Base-by-base conservation (phyloP, 2,329 filamentous ascomycete species). In the Apiospora kogelbergensis region DNA sequence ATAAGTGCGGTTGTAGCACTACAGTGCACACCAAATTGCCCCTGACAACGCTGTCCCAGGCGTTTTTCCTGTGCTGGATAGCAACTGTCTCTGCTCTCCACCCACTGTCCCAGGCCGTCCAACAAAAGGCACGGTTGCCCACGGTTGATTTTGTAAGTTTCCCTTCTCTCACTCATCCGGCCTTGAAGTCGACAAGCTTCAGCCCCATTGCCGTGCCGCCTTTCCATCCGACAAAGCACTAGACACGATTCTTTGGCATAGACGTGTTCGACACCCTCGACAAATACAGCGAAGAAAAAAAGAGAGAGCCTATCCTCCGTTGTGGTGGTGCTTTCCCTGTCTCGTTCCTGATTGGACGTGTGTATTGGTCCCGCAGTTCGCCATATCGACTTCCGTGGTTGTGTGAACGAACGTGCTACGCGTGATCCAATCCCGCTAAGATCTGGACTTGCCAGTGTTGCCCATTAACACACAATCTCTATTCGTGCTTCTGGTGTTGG, bases 111-210 rank as follows among this genome's bases (percentile, higher is more conserved):
- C 66, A 60, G 40, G 53, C 57, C 66, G 65, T 67, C 68, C 24
- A 70, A 70, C 69, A 70, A 70, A 70, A 70, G 69, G 69, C 69
- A 70, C 67, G 42, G 44, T 48, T 60, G 65, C 69, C 69, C 69
- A 60, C 69, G 37, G 42, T 53, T 45, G n/a, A 40, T 24, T 33
- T 26, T 37, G 41, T 44, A 37, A 65, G 65, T 67, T 68, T 65
- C 65, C 60, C 63, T 64, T 42, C 57, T 66, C 60, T 66, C 45
- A 33, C 46, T 64, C 60, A 70, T 68, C 67, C 69, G 69, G 69
- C 69, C 67, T 67, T 67, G 69, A 68, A 70, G 69, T 67, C 69
- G 69, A 66, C 68, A 53, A 68, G 57, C 67, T 65, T 67, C 64
- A 60, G 20, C 67, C 67, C 67, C 53, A 68, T 26, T 41, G 67